Conservation (phyloP, 345 rosid genomes). For the Eucalyptus camaldulensis region DNA sequence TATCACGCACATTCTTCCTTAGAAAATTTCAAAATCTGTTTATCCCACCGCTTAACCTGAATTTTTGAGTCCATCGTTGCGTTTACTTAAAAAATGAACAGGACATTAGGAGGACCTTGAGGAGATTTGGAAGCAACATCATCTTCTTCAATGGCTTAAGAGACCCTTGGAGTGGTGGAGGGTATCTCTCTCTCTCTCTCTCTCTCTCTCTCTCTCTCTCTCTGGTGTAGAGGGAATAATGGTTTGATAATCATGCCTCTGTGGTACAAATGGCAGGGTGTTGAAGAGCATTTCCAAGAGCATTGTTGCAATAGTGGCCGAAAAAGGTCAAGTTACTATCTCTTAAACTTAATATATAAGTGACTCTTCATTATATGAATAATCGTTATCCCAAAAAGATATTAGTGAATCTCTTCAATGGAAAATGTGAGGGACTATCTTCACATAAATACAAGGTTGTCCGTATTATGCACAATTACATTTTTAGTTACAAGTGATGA, state of each 20-base stretch:
- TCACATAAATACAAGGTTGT: background rate
- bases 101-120: constrained; percentile 33
- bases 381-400: background rate
- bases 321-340: constrained; percentile 23
- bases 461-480: background rate
- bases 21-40: background rate
- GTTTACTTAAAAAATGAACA: background rate
- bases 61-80: background rate
- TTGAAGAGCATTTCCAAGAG: constrained; percentile 27
- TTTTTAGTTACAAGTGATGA: background rate
- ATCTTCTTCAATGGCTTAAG: constrained; percentile 64
- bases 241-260: background rate
- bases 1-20: background rate
- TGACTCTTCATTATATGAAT: background rate
- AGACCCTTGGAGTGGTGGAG: constrained; percentile 78
- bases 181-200: constrained; percentile 4
- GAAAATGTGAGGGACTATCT: background rate
- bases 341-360: background rate
- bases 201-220: background rate
- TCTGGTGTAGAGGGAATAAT: background rate
- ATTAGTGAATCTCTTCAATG: background rate
- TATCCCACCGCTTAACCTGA: background rate
- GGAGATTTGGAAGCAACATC: constrained; percentile 44
- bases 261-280: constrained; percentile 18
- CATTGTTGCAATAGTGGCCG: constrained; percentile 39